Conservation (phyloP, 768 basidiomycete genomes). For the Gyrodon lividus region DNA sequence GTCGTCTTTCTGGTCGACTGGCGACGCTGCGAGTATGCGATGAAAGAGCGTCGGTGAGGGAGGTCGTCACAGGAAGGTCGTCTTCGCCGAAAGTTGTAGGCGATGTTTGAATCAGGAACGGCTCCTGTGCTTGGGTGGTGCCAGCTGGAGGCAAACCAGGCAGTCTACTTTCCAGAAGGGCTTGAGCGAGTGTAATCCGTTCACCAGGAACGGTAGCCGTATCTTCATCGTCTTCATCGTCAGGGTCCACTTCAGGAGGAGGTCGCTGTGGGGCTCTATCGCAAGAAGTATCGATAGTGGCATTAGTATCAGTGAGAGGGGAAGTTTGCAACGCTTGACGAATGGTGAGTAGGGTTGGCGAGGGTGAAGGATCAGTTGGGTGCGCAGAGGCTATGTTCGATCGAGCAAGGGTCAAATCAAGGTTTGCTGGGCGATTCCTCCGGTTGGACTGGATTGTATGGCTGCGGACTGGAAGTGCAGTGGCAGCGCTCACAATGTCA, state of each 20-base stretch:
- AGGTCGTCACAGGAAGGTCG: slow-evolving; percentile 43
- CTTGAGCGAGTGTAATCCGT: slow-evolving; percentile 69
- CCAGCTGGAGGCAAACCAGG: slow-evolving; percentile 74
- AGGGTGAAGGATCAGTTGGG: slow-evolving; percentile 54
- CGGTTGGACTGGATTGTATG: slow-evolving; percentile 34
- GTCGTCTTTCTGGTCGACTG: slow-evolving; percentile 40
- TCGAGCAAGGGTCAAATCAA: slow-evolving; percentile 55
- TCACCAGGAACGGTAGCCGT: slow-evolving; percentile 45
- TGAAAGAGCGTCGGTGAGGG: slow-evolving; percentile 44
- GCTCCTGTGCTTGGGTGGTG: slow-evolving; percentile 60
- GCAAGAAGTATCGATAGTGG: slow-evolving; percentile 15
- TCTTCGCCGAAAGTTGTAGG: slow-evolving; percentile 41
- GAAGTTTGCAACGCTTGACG: slow-evolving; percentile 59
- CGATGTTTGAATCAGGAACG: slow-evolving; percentile 59
- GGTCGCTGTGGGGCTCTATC: slow-evolving; percentile 36
- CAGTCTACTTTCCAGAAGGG: slow-evolving; percentile 74
- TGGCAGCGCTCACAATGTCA: slow-evolving; percentile 14
- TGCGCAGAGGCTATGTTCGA: slow-evolving; percentile 33
- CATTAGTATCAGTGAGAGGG: slow-evolving; percentile 33
- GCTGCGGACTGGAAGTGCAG: slow-evolving; percentile 30
- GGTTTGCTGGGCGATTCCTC: slow-evolving; percentile 63
- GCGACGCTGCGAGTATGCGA: slow-evolving; percentile 30
- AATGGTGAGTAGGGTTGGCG: slow-evolving; percentile 61
- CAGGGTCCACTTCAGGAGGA: slow-evolving; percentile 41
- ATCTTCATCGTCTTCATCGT: slow-evolving; percentile 62